Percentiles rank a stretch among this genome's conserved stretches.
Evolutionary conservation across 2,329 filamentous ascomycete genomes (phyloP).

Genomic region (Stagonosporopsis cucurbitacearum): DNA sequence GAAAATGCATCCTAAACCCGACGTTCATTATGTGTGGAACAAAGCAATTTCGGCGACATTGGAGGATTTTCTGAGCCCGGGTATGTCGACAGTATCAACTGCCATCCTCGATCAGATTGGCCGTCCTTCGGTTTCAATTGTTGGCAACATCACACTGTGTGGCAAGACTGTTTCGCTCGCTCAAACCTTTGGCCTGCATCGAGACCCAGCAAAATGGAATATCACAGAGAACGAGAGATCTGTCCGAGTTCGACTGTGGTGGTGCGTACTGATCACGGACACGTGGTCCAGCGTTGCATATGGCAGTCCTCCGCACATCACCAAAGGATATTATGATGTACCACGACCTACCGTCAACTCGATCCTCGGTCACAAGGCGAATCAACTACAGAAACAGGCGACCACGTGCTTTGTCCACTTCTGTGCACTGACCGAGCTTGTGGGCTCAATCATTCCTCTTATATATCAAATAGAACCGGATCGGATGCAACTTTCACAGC

Average conservation of each 20-base stretch:
- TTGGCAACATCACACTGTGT: slow-evolving; percentile 60
- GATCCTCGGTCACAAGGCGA: slow-evolving; percentile 46
- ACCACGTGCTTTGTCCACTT: slow-evolving; percentile 61
- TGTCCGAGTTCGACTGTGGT: slow-evolving; percentile 61
- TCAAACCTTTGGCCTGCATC: slow-evolving; percentile 63
- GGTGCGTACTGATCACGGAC: slow-evolving; percentile 64
- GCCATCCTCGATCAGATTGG: slow-evolving; percentile 52
- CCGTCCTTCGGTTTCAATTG: slow-evolving; percentile 50
- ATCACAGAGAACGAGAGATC: slow-evolving; percentile 59
- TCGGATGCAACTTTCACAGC: slow-evolving; percentile 33
- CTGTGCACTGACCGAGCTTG: slow-evolving; percentile 56
- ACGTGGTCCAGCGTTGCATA: slow-evolving; percentile 64
- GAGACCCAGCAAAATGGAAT: slow-evolving; percentile 62
- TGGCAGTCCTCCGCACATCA: slow-evolving; percentile 61
- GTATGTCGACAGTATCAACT: slow-evolving; percentile 49
- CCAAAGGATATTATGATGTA: slow-evolving; percentile 62
- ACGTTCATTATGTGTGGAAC: slow-evolving; percentile 51
- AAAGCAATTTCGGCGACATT: slow-evolving; percentile 51
- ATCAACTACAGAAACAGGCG: slow-evolving; percentile 52
- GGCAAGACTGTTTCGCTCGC: slow-evolving; percentile 62
- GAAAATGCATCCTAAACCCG: slow-evolving; percentile 46
- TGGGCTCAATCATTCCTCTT: slow-evolving; percentile 49
- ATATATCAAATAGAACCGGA: slow-evolving; percentile 48
- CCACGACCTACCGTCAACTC: slow-evolving; percentile 58
- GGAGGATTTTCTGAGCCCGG: slow-evolving; percentile 53